Evolutionary conservation across 2,329 filamentous ascomycete species (phyloP).

Genomic region (Fusarium protoensiforme): DNA sequence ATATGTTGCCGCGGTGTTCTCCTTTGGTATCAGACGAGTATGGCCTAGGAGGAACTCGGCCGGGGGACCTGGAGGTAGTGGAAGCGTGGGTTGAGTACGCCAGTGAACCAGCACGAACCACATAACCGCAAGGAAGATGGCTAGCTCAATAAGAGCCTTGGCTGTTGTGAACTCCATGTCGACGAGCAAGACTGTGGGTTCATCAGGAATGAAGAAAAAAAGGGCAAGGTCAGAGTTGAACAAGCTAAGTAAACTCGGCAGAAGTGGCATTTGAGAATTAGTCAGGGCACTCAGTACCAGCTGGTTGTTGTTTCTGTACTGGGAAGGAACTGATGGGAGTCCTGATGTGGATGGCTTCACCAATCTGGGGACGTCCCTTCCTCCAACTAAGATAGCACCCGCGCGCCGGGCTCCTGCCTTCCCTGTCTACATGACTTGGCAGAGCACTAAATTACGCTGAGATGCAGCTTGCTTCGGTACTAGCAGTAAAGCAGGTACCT

Average conservation of each 20-base stretch:
- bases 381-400: background rate
- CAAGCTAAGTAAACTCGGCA: background rate
- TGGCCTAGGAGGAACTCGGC: conserved; percentile 44
- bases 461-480: background rate
- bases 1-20: conserved; percentile 42
- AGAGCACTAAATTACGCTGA: background rate
- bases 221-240: background rate
- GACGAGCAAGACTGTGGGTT: background rate
- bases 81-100: conserved; percentile 14
- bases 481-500: background rate
- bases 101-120: conserved; percentile 9
- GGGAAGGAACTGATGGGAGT: background rate
- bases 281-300: background rate
- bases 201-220: background rate
- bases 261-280: background rate
- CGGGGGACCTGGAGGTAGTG: conserved; percentile 43
- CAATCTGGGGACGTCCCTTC: background rate
- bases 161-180: conserved; percentile 20
- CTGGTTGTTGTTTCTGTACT: background rate
- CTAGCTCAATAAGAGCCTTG: conserved; percentile 14
- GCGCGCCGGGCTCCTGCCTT: background rate
- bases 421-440: background rate
- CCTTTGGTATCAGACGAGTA: conserved; percentile 41
- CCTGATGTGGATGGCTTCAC: background rate
- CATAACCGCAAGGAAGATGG: conserved; percentile 9